Base-by-base conservation (phyloP, 1,284 basidiomycete species). In the Pulchroboletus neoregius region DNA sequence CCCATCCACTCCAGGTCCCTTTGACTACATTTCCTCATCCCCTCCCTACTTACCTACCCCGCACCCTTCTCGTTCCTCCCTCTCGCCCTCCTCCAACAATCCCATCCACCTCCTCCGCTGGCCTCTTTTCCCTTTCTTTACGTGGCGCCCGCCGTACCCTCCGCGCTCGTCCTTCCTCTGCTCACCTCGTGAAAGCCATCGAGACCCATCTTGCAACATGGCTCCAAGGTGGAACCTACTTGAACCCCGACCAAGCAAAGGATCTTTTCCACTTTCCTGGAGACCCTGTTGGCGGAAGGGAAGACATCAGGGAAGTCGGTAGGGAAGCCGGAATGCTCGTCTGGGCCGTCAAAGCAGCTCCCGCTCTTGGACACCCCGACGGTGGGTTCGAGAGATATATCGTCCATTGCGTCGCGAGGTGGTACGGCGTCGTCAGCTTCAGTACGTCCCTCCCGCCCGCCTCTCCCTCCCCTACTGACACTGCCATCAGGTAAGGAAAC, bases 401-500 rank as follows among this genome's bases (percentile, higher is more conserved):
- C 39, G 79, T 90, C 6, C 87, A 91, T 55, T 90, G 87, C 55
- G 83, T 84, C 51, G 86, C 87, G 37, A 72, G 87, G 31, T 90
- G 84, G 65, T 79, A 90, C 61, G 80, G 80, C 47, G 66, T 90
- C 45, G 81, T 90, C 53, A 86, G 83, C 65, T 91, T 82, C 71
- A 90, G 87, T 87, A 62, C 58, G 86, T 75, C n/a, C 16, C 30
- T 54, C n/a, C n/a, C n/a, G 6, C 16, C n/a, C 8, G 3, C 12
- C 42, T 35, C 9, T 39, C 31, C 33, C 28, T 43, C 43, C 5
- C 26, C 15, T 32, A 9, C 33, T 48, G 37, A 40, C 39, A 13
- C 37, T 50, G 20, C 24, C 31, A 15, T 39, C 51, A 90, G 87
- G 87, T 68, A 89, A 85, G 68, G 85, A 87, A 34, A 65, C 70